phyloP scores from a whole-genome alignment of 2,329 filamentous ascomycete species.

The Elsinoe necatrix region DNA sequence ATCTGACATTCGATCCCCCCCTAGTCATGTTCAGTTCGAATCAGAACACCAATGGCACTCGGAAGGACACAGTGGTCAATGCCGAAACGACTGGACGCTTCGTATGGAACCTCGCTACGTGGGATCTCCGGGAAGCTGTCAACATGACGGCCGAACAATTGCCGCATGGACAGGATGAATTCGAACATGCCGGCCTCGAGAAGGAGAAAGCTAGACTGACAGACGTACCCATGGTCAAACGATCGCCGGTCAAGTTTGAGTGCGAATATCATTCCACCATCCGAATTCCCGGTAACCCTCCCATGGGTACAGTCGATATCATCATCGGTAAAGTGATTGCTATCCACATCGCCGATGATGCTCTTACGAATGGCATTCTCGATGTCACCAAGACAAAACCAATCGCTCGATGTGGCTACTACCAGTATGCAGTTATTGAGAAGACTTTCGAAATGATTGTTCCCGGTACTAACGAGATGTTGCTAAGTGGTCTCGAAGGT shows the following conservation, averaged over 20 bases:
- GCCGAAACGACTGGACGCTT: slow-evolving; percentile 49
- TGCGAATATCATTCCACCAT: slow-evolving; percentile 50
- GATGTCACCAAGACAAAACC: slow-evolving; percentile 50
- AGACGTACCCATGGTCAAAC: slow-evolving; percentile 45
- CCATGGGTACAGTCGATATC: slow-evolving; percentile 50
- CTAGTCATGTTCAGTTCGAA: slow-evolving; percentile 56
- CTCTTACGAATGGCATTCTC: slow-evolving; percentile 47
- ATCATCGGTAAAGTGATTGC: slow-evolving; percentile 51
- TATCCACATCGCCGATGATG: slow-evolving; percentile 49
- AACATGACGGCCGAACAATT: slow-evolving; percentile 48
- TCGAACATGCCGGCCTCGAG: slow-evolving; percentile 41
- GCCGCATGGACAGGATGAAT: slow-evolving; percentile 46
- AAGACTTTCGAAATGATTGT: slow-evolving; percentile 52
- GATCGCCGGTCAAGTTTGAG: slow-evolving; percentile 51
- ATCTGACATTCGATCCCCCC: slow-evolving; percentile 54
- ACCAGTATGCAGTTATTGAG: slow-evolving; percentile 48
- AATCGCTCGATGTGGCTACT: slow-evolving; percentile 54
- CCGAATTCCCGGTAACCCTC: slow-evolving; percentile 47
- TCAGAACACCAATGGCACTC: slow-evolving; percentile 38
- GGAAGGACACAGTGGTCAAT: slow-evolving; percentile 52
- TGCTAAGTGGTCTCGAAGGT: slow-evolving; percentile 29
- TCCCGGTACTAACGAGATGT: slow-evolving; percentile 27
- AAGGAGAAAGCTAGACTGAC: slow-evolving; percentile 39
- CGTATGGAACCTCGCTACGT: slow-evolving; percentile 54
- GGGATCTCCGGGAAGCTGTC: slow-evolving; percentile 46